phyloP scores from a whole-genome alignment of 768 basidiomycete species.

The Omphalotus guepiniiformis region DNA sequence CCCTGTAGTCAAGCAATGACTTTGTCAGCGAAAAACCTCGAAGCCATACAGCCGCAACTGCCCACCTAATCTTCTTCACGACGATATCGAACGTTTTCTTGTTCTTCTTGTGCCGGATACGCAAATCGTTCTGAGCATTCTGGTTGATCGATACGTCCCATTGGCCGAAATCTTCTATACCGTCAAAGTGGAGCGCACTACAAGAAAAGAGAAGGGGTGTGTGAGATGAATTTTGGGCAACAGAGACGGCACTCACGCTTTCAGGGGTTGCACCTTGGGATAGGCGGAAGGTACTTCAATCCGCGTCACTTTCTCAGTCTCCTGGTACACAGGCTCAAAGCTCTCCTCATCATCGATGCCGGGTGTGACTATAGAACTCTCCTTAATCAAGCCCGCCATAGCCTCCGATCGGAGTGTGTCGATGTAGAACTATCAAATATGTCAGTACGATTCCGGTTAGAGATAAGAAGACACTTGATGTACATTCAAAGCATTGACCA shows the following conservation, averaged over 20 bases:
- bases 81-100: conserved; percentile 46
- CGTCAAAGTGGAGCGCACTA: conserved; percentile 55
- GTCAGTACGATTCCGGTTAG: background rate
- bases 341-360: background rate
- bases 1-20: conserved; percentile 37
- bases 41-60: background rate
- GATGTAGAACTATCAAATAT: conserved; percentile 1
- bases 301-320: too few species aligned
- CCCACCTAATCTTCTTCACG: conserved; percentile 65
- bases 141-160: conserved; percentile 59
- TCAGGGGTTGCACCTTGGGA: conserved; percentile 53
- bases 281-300: conserved; percentile 26
- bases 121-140: conserved; percentile 44
- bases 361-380: background rate
- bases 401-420: background rate
- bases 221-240: background rate
- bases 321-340: too few species aligned
- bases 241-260: conserved; percentile 34
- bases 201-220: background rate
- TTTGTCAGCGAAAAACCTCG: background rate
- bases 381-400: background rate
- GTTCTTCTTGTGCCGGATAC: conserved; percentile 42
- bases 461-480: background rate
- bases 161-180: conserved; percentile 54
- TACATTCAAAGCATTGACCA: background rate